These are phyloP conservation scores for Tricholoma sp. DNA, from an alignment of 768 basidiomycete species.

Conservation along the genomic window DNA sequence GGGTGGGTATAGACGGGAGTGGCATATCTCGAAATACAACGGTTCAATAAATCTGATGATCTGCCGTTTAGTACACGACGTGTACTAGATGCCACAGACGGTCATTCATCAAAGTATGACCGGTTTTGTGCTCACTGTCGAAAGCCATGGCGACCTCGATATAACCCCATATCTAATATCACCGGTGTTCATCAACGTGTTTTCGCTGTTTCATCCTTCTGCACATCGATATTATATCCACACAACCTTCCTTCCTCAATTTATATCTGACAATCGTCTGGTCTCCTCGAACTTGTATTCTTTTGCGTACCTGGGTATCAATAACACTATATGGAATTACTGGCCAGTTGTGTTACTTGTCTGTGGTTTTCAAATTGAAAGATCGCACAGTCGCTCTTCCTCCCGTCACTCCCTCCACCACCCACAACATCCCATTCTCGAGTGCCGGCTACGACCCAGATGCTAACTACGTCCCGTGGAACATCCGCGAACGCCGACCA, in stretches of 20 bases:
- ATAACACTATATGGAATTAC: background rate
- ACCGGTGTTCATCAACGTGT: constrained; percentile 7
- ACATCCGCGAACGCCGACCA: no score
- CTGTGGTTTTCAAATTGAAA: background rate
- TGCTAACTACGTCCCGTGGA: no score
- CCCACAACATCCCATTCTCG: no score
- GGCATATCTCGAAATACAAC: constrained; percentile 30
- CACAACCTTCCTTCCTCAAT: background rate
- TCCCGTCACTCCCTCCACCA: no score
- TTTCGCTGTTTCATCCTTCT: constrained; percentile 7
- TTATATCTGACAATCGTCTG: background rate
- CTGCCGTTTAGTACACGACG: constrained; percentile 19
- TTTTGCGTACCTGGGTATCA: background rate
- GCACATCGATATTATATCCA: constrained; percentile 4
- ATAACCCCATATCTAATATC: constrained; percentile 6
- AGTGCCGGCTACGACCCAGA: no score
- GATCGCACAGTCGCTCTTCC: no score
- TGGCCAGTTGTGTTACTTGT: background rate
- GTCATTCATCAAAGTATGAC: constrained; percentile 1
- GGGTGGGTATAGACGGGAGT: constrained; percentile 67
- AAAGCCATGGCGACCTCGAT: background rate
- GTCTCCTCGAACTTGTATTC: constrained; percentile 7
- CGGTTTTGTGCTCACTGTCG: constrained; percentile 12
- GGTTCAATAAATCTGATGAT: constrained; percentile 45
- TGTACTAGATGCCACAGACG: constrained; percentile 21